Conservation (phyloP, 2,329 filamentous ascomycete genomes). For the Cryphonectria naterciae region DNA sequence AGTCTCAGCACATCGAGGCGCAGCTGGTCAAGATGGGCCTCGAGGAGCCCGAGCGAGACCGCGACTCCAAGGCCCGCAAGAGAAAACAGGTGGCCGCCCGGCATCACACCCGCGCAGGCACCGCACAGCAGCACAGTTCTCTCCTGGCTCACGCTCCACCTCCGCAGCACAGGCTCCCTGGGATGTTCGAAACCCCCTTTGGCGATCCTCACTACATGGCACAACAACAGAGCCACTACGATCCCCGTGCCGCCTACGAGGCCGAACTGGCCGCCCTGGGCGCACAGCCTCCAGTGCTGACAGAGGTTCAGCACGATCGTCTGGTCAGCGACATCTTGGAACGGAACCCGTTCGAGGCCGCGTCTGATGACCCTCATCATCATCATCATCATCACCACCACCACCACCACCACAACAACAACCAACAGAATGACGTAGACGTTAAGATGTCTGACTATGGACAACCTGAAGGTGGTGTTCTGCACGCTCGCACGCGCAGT, state of each 20-base stretch:
- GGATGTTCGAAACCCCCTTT: slow-evolving; percentile 12
- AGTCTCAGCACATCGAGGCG: slow-evolving; percentile 52
- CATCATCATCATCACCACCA: not conserved
- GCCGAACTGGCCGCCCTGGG: slow-evolving; percentile 21
- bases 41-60: slow-evolving; percentile 49
- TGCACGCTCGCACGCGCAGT: slow-evolving; percentile 32
- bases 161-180: slow-evolving; percentile 24
- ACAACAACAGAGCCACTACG: not conserved
- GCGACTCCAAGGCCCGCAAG: slow-evolving; percentile 46
- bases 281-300: slow-evolving; percentile 23
- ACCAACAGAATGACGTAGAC: slow-evolving; percentile 17
- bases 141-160: not conserved
- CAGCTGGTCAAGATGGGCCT: slow-evolving; percentile 54
- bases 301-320: slow-evolving; percentile 28
- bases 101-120: slow-evolving; percentile 17
- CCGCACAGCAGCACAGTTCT: not conserved
- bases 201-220: slow-evolving; percentile 13
- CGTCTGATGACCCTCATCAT: slow-evolving; percentile 5
- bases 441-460: slow-evolving; percentile 27
- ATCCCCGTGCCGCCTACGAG: slow-evolving; percentile 13
- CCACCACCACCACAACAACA: not conserved
- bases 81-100: slow-evolving; percentile 37
- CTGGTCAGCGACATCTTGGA: slow-evolving; percentile 32
- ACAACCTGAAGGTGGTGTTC: slow-evolving; percentile 25
- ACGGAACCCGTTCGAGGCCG: slow-evolving; percentile 17